Evolutionary conservation across 2,329 filamentous ascomycete species (phyloP).

Genomic region (Ascochyta clinopodiicola): DNA sequence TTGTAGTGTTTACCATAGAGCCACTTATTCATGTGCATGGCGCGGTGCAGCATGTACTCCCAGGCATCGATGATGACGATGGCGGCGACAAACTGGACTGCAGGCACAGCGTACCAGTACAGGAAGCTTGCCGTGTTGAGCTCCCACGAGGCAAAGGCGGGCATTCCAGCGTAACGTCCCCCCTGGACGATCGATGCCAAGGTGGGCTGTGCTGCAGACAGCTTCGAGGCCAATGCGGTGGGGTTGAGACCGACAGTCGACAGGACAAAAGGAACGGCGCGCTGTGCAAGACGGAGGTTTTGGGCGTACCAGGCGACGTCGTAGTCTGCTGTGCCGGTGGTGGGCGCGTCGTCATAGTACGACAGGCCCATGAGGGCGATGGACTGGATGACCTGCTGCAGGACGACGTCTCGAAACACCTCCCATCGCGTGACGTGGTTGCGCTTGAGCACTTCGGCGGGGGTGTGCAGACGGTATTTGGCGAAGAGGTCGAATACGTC

Average conservation of each 20-base stretch:
- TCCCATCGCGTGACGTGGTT: constrained; percentile 87
- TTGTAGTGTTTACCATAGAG: constrained; percentile 76
- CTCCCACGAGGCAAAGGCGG: constrained; percentile 86
- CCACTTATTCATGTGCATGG: constrained; percentile 98
- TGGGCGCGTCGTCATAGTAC: constrained; percentile 75
- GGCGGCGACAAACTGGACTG: constrained; percentile 76
- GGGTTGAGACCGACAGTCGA: constrained; percentile 78
- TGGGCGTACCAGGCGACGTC: constrained; percentile 91
- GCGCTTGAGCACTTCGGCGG: constrained; percentile 84
- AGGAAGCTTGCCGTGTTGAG: constrained; percentile 73
- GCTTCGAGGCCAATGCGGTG: constrained; percentile 73
- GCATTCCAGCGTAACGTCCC: constrained; percentile 79
- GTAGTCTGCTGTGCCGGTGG: constrained; percentile 79
- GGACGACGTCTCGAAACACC: constrained; percentile 85
- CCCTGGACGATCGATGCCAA: constrained; percentile 79
- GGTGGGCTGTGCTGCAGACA: constrained; percentile 73
- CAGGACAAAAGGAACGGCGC: constrained; percentile 75
- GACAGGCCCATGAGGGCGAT: constrained; percentile 71
- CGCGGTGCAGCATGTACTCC: constrained; percentile 96
- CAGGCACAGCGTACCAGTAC: constrained; percentile 80
- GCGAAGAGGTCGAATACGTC: constrained; percentile 86
- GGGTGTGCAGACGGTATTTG: constrained; percentile 92
- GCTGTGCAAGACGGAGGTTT: constrained; percentile 78
- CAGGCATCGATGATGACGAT: constrained; percentile 87
- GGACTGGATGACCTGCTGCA: constrained; percentile 92